These are phyloP conservation scores for Mycosphaerella sp. DNA, from an alignment of 2,329 filamentous ascomycete species.

Conservation along the genomic window DNA sequence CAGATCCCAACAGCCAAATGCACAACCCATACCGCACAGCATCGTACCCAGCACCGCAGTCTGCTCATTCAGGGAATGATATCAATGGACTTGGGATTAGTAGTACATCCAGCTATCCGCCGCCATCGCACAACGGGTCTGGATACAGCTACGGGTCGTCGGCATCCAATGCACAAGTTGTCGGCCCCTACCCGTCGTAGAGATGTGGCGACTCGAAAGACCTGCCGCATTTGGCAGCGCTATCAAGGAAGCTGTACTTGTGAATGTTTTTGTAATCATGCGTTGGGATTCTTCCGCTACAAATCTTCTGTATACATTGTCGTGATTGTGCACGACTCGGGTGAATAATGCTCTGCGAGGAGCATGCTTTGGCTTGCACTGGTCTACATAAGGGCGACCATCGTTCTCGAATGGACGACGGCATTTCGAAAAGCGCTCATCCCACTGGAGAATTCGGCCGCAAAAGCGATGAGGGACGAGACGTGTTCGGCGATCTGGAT, in stretches of 20 bases:
- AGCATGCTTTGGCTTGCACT: no score
- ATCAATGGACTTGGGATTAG: conserved; percentile 32
- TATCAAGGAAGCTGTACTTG: not conserved
- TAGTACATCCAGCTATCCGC: conserved; percentile 24
- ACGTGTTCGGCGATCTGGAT: not conserved
- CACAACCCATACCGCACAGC: conserved; percentile 19
- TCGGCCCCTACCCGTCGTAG: conserved; percentile 19
- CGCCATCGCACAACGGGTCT: conserved; percentile 23
- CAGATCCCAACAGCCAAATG: conserved; percentile 23
- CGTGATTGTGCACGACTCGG: no score
- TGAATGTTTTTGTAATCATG: not conserved
- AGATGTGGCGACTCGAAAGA: not conserved
- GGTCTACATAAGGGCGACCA: no score
- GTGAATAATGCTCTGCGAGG: no score
- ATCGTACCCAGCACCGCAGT: conserved; percentile 25
- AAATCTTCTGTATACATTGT: no score
- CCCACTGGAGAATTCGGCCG: not conserved
- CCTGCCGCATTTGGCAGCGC: no score
- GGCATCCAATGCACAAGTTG: conserved; percentile 15
- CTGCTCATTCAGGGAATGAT: conserved; percentile 22
- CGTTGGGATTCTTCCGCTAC: no score
- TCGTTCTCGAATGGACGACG: not conserved
- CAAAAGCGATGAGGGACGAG: conserved; percentile 1
- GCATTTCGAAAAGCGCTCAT: not conserved
- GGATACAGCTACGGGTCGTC: conserved; percentile 23